Evolutionary conservation across 805 yeast species (phyloP).

Genomic region (Wickerhamiella nectarea): DNA sequence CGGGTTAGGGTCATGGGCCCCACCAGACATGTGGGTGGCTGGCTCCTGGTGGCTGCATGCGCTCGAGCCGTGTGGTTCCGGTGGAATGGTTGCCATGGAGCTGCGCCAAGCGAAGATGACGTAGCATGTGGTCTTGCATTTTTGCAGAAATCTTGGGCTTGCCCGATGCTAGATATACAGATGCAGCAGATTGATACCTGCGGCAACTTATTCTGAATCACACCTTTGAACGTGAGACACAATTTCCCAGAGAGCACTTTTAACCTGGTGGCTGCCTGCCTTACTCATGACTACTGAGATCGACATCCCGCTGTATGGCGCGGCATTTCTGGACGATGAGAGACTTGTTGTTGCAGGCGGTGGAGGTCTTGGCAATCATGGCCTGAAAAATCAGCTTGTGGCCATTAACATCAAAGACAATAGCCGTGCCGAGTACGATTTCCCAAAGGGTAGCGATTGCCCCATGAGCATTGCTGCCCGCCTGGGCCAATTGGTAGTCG

Average conservation of each 20-base stretch:
- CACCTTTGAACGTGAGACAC: no score
- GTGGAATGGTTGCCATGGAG: background rate
- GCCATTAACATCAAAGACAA: slow-evolving; percentile 26
- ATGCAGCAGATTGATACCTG: no score
- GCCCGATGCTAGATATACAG: no score
- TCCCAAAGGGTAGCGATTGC: slow-evolving; percentile 6
- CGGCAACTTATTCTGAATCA: no score
- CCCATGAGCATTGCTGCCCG: slow-evolving; percentile 4
- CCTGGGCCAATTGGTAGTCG: background rate
- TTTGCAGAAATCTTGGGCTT: no score
- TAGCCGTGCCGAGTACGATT: background rate
- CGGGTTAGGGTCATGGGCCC: background rate
- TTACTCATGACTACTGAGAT: background rate
- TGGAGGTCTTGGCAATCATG: slow-evolving; percentile 88
- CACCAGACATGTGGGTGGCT: background rate
- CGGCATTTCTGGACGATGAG: slow-evolving; percentile 48
- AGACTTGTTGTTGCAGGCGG: slow-evolving; percentile 76
- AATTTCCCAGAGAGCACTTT: no score
- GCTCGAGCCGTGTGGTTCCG: background rate
- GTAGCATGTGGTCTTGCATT: no score
- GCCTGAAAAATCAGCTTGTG: slow-evolving; percentile 56
- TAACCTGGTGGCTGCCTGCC: no score
- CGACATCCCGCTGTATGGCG: slow-evolving; percentile 55
- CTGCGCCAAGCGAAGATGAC: background rate
- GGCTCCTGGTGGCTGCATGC: background rate